Conservation (phyloP, 2,329 filamentous ascomycete genomes). For the Hymenoscyphus scutula region DNA sequence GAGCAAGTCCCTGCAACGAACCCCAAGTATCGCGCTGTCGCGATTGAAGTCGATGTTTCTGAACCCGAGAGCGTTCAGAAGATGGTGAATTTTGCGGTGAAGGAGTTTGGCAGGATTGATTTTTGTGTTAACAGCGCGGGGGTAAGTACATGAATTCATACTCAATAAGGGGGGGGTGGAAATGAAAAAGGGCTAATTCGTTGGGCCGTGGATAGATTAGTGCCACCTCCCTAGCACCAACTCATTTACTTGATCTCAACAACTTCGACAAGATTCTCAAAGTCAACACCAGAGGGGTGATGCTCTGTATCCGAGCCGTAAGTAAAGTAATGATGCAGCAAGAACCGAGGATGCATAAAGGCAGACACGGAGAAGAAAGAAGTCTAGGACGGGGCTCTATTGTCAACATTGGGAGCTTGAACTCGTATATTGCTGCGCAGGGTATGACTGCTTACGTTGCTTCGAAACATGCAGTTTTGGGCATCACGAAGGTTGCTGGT, state of each 20-base stretch:
- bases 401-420: constrained; percentile 56
- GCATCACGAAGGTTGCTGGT: constrained; percentile 27
- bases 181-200: no score
- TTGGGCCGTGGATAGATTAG: background rate
- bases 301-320: constrained; percentile 37
- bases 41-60: constrained; percentile 28
- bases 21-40: constrained; percentile 27
- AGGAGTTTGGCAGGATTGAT: constrained; percentile 49
- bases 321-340: constrained; percentile 22
- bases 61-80: constrained; percentile 24
- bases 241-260: constrained; percentile 25
- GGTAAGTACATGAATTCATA: constrained; percentile 8
- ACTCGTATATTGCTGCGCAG: constrained; percentile 17
- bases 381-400: constrained; percentile 46
- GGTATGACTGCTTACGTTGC: constrained; percentile 25
- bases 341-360: constrained; percentile 13
- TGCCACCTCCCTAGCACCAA: constrained; percentile 13
- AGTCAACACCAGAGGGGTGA: constrained; percentile 37
- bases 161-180: no score
- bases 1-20: constrained; percentile 31
- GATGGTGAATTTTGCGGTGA: constrained; percentile 38
- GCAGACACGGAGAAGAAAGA: constrained; percentile 10
- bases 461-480: constrained; percentile 34
- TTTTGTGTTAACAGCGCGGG: constrained; percentile 53
- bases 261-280: constrained; percentile 33